Percentiles rank a stretch among this genome's conserved stretches.
Evolutionary conservation across 371 early-diverging fungal species (phyloP).

Genomic region (Umbelopsis sp.): DNA sequence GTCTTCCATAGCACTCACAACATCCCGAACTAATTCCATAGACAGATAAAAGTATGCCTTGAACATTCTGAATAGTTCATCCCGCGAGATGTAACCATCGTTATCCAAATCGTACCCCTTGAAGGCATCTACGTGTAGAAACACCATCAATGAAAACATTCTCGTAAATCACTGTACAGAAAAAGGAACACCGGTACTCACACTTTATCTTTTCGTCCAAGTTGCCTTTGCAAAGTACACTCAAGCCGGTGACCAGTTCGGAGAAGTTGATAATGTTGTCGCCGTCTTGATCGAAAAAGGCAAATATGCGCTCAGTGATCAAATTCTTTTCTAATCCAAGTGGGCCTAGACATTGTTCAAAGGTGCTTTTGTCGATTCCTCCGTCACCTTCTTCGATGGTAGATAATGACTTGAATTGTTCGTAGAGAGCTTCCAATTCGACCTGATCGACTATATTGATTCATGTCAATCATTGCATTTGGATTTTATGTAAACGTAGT

Average conservation of each 20-base stretch:
- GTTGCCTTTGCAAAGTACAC: constrained; percentile 85
- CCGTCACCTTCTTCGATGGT: constrained; percentile 62
- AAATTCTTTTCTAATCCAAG: constrained; percentile 84
- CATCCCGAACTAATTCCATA: constrained; percentile 88
- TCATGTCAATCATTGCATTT: background rate
- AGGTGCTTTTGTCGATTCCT: constrained; percentile 81
- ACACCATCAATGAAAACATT: constrained; percentile 3
- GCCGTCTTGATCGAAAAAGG: constrained; percentile 85
- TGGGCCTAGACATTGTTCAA: constrained; percentile 87
- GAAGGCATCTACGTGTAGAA: constrained; percentile 72
- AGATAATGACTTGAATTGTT: constrained; percentile 82
- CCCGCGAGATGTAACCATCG: constrained; percentile 84
- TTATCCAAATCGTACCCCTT: constrained; percentile 92
- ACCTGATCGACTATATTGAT: constrained; percentile 69
- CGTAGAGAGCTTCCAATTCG: constrained; percentile 86
- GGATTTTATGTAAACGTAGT: background rate
- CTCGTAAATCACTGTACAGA: background rate
- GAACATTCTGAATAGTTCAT: constrained; percentile 88
- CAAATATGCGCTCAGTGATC: constrained; percentile 86
- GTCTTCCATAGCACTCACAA: constrained; percentile 88
- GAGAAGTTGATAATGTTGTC: constrained; percentile 78
- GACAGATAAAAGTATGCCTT: constrained; percentile 89
- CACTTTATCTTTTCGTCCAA: constrained; percentile 86
- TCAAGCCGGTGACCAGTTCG: constrained; percentile 85
- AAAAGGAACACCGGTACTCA: constrained; percentile 36